Evolutionary conservation across 2,329 filamentous ascomycete species (phyloP).

Genomic region (Penicillium sp.): DNA sequence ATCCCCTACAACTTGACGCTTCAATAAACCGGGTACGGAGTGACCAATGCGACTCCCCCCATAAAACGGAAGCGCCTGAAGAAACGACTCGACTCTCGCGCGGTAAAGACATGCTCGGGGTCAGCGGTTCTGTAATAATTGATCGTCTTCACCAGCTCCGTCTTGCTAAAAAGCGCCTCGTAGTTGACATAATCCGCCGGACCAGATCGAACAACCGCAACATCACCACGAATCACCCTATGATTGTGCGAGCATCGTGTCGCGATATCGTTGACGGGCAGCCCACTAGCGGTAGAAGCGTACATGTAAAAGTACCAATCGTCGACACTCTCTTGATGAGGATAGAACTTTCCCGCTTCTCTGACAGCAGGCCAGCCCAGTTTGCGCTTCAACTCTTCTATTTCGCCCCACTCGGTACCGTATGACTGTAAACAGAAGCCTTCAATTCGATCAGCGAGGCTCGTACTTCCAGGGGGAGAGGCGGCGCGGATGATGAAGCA

Average conservation of each 20-base stretch:
- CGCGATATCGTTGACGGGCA: neutral
- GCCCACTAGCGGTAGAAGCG: neutral
- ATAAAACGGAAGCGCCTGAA: neutral
- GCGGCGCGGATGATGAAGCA: conserved; percentile 3
- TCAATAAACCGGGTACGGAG: too few species aligned
- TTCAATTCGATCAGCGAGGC: neutral
- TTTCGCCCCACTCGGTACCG: neutral
- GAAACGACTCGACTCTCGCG: neutral
- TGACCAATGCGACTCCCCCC: neutral
- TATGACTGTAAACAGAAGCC: neutral
- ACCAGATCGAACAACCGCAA: neutral
- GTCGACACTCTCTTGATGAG: neutral
- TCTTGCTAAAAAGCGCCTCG: neutral
- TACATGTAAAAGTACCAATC: neutral
- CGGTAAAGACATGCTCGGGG: neutral
- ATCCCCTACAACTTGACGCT: neutral
- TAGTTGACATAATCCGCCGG: neutral
- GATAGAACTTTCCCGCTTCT: neutral
- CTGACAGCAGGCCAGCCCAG: neutral
- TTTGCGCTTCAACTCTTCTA: neutral
- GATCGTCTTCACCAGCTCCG: neutral
- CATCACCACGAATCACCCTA: neutral
- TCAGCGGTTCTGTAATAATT: neutral
- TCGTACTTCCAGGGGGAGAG: neutral
- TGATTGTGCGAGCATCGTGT: neutral